These are phyloP conservation scores for Zygosaccharomyces bailii DNA, from an alignment of 805 yeast genomes.

Conservation along the genomic window DNA sequence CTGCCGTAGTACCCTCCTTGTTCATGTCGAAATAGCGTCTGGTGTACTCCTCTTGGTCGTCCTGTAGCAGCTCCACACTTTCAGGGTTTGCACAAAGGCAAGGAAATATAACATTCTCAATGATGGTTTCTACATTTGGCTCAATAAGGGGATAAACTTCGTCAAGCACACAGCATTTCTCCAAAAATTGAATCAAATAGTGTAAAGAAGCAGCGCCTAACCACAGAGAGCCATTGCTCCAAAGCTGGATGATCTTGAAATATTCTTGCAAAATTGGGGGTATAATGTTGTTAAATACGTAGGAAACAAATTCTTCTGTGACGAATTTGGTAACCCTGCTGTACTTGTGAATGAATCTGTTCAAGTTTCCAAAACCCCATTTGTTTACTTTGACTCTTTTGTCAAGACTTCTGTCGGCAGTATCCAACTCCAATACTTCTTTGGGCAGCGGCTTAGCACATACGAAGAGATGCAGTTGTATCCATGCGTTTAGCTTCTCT, in stretches of 20 bases:
- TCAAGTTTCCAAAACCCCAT: constrained; percentile 83
- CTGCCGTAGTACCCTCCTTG: constrained; percentile 66
- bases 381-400: constrained; percentile 70
- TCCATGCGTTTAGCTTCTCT: constrained; percentile 51
- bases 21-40: constrained; percentile 64
- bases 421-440: constrained; percentile 46
- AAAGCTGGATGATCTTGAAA: constrained; percentile 44
- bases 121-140: constrained; percentile 60
- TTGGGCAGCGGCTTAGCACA: constrained; percentile 54
- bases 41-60: constrained; percentile 79
- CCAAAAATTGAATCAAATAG: constrained; percentile 62
- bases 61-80: constrained; percentile 67
- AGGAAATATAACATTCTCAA: constrained; percentile 71
- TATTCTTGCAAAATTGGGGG: constrained; percentile 69
- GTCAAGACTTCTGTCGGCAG: constrained; percentile 45
- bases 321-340: constrained; percentile 42
- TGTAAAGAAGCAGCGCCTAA: constrained; percentile 59
- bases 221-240: constrained; percentile 51
- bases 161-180: constrained; percentile 53
- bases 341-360: constrained; percentile 65
- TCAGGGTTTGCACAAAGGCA: constrained; percentile 65
- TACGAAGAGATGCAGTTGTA: constrained; percentile 59
- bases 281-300: constrained; percentile 54
- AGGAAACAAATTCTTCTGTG: constrained; percentile 50
- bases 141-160: constrained; percentile 61